Percentiles rank a stretch among this genome's conserved stretches.
Conservation (phyloP, 805 yeast genomes). For the Kluyveromyces aestuarii region DNA sequence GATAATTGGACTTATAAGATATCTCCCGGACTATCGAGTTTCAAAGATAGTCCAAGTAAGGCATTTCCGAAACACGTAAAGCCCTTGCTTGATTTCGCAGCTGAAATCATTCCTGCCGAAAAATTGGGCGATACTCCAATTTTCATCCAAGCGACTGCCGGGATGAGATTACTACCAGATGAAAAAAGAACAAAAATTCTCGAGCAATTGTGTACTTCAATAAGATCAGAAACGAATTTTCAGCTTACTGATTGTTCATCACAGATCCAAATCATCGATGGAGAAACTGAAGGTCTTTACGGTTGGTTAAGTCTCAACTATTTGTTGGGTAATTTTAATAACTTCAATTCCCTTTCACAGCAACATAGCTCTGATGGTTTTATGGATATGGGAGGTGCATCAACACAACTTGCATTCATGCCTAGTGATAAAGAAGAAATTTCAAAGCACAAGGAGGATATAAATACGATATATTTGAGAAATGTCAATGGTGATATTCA, state of each 20-base stretch:
- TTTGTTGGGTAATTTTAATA: conserved; percentile 54
- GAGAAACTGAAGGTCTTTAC: conserved; percentile 87
- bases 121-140: conserved; percentile 66
- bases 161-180: conserved; percentile 73
- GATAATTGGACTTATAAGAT: conserved; percentile 62
- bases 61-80: conserved; percentile 69
- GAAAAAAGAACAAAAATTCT: conserved; percentile 46
- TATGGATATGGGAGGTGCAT: conserved; percentile 99
- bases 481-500: conserved; percentile 63
- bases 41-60: conserved; percentile 38
- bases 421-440: conserved; percentile 59
- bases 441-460: conserved; percentile 59
- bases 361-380: conserved; percentile 70
- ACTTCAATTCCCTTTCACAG: conserved; percentile 30
- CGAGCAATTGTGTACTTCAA: conserved; percentile 46
- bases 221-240: conserved; percentile 50
- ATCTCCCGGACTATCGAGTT: conserved; percentile 81
- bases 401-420: conserved; percentile 90
- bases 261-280: conserved; percentile 82
- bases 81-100: conserved; percentile 59
- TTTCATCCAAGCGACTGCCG: conserved; percentile 92
- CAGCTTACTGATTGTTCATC: conserved; percentile 45
- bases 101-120: conserved; percentile 54
- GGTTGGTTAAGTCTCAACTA: conserved; percentile 95
- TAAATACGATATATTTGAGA: conserved; percentile 55